Percentiles rank a stretch among this genome's conserved stretches.
Conservation (phyloP, 1,284 basidiomycete species). For the Rhodotorula sp. region DNA sequence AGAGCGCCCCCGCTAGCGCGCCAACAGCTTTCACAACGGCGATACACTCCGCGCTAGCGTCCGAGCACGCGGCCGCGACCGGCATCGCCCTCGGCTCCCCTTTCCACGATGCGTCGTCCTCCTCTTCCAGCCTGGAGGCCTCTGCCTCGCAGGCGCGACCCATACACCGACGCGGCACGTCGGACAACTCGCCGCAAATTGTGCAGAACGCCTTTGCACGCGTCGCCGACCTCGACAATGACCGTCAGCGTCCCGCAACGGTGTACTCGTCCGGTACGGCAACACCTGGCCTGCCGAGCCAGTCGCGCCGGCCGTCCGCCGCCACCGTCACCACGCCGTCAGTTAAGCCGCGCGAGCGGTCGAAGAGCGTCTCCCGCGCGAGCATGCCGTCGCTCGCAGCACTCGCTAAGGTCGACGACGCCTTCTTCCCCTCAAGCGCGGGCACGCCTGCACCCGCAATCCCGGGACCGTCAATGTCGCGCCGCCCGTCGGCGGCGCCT, state of each 20-base stretch:
- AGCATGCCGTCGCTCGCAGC: neutral
- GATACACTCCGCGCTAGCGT: neutral
- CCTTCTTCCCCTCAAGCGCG: slow-evolving; percentile 2
- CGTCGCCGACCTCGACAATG: neutral
- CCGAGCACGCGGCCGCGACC: neutral
- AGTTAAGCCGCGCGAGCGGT: neutral
- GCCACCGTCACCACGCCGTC: neutral
- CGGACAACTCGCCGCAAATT: slow-evolving; percentile 28
- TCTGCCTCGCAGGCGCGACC: neutral
- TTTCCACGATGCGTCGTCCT: neutral
- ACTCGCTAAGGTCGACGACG: slow-evolving; percentile 5
- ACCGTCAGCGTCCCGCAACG: neutral
- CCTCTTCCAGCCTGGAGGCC: neutral
- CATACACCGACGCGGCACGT: slow-evolving; percentile 14
- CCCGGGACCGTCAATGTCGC: neutral
- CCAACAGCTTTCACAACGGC: no score
- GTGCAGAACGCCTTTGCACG: slow-evolving; percentile 16
- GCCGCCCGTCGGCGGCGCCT: neutral
- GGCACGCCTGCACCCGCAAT: neutral
- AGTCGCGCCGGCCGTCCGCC: neutral
- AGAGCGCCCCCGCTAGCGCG: neutral
- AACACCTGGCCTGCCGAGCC: neutral
- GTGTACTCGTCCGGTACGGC: neutral
- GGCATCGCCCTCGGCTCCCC: neutral
- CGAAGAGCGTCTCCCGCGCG: slow-evolving; percentile 2